Conservation (phyloP, 2,329 filamentous ascomycete species). For the Cordyceps farinosa region DNA sequence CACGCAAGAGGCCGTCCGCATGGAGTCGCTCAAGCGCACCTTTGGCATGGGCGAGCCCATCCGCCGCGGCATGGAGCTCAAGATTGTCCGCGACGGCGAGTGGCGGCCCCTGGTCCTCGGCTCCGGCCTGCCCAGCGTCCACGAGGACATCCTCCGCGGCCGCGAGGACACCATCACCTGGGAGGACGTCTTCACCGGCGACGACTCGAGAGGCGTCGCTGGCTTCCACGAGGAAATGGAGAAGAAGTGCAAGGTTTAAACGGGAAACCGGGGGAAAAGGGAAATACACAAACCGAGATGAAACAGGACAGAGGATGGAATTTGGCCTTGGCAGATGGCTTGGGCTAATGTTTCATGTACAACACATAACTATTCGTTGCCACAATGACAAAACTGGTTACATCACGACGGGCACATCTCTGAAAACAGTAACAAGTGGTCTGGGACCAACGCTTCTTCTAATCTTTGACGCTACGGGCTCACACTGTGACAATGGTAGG, state of each 20-base stretch:
- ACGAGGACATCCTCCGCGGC: slow-evolving; percentile 85
- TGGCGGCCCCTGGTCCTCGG: slow-evolving; percentile 74
- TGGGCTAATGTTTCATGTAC: not conserved
- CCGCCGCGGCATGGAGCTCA: slow-evolving; percentile 89
- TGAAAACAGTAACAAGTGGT: not conserved
- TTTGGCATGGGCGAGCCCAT: slow-evolving; percentile 94
- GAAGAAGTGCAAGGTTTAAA: slow-evolving; percentile 73
- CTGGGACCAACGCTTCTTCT: not conserved
- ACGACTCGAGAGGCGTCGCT: slow-evolving; percentile 66
- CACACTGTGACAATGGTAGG: not conserved
- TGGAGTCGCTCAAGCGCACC: slow-evolving; percentile 79
- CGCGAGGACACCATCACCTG: slow-evolving; percentile 75
- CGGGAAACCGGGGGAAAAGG: not conserved
- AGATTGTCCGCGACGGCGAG: slow-evolving; percentile 75
- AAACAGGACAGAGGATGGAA: not conserved
- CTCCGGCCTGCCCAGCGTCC: slow-evolving; percentile 59
- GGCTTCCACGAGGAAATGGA: slow-evolving; percentile 93
- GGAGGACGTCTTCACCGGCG: slow-evolving; percentile 90
- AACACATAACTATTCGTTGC: slow-evolving; percentile 9
- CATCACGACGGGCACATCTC: not conserved
- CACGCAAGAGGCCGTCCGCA: slow-evolving; percentile 83
- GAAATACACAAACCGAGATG: not conserved
- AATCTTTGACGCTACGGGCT: not conserved
- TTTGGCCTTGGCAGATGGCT: not conserved
- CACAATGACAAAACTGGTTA: not conserved